Evolutionary conservation across 257 asterid genomes (phyloP), one percentile per base, ranked within the genome.

Genomic region (Cruciata laevipes): DNA sequence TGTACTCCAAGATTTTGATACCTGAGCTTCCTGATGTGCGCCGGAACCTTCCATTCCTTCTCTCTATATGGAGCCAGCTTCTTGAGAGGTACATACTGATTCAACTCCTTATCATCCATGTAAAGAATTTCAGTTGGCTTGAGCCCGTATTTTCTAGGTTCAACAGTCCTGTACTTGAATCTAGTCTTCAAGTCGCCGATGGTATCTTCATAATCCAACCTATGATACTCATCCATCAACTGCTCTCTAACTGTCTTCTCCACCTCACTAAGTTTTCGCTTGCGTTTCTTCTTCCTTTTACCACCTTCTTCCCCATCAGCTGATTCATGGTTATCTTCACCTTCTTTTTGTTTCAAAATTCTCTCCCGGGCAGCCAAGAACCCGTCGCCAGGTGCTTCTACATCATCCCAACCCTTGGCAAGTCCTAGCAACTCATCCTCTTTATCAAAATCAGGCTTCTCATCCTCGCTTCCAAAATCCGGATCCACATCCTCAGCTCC

Each of bases 381-480:
- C 59, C 91, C 87, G 63, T 83, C 84, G 3, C 69, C 67, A 4
- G 80, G 59, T 52, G 73, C 71, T 55, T 80, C 61, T 57, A 69
- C 70, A 47, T 78, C 83, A 57, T 78, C 95, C 95, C 93, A 92
- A 27, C 84, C 92, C 74, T 83, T 76, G 11, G 79, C 73, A 72
- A 92, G 88, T 65, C 96, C 97, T 63, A 92, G 95, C 79, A 89
- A 73, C 74, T 87, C 95, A 78, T 92, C 95, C 68, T 92, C 98
- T 75, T 83, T 78, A 27, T 84, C 95, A 72, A 92, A 92, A 81
- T 89, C 85, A 0, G 97, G 98, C 67, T 89, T 92, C 57, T 78
- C 90, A 18, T 71, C 5, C 17, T 65, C 85, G 47, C 85, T 90
- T 55, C 89, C 96, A 64, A 87, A 90, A 62, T 69, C 79, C 0